Conservation (phyloP, 2,329 filamentous ascomycete genomes). For the Elsinoe fawcettii region DNA sequence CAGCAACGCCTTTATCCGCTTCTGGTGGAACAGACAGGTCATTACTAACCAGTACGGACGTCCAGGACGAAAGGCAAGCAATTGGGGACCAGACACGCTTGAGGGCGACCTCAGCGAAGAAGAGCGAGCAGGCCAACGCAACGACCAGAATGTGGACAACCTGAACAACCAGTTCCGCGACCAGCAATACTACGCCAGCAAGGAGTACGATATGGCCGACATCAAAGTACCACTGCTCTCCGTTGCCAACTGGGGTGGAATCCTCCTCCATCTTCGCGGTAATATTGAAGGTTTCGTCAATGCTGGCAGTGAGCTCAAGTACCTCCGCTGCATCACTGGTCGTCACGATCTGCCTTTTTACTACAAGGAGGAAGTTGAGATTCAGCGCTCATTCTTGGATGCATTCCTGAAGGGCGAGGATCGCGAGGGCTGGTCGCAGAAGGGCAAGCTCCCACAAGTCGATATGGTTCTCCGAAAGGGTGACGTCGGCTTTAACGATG, state of each 20-base stretch:
- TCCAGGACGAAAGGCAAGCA: slow-evolving; percentile 36
- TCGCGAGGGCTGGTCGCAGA: slow-evolving; percentile 47
- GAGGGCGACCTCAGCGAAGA: slow-evolving; percentile 52
- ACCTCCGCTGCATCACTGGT: slow-evolving; percentile 59
- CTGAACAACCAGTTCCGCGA: slow-evolving; percentile 49
- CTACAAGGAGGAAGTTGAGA: slow-evolving; percentile 57
- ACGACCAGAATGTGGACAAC: slow-evolving; percentile 33
- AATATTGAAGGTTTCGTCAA: slow-evolving; percentile 58
- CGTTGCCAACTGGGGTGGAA: slow-evolving; percentile 64
- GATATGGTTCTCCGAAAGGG: slow-evolving; percentile 55
- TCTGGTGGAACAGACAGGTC: slow-evolving; percentile 63
- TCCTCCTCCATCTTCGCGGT: slow-evolving; percentile 58
- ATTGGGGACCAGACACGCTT: slow-evolving; percentile 48
- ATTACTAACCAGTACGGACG: slow-evolving; percentile 60
- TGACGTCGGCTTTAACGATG: slow-evolving; percentile 56
- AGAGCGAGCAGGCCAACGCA: slow-evolving; percentile 41
- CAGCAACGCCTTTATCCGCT: slow-evolving; percentile 41
- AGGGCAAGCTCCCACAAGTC: slow-evolving; percentile 52
- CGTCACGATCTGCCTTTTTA: slow-evolving; percentile 65
- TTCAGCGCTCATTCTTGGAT: slow-evolving; percentile 59
- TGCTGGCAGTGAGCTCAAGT: slow-evolving; percentile 58
- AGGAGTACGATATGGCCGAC: slow-evolving; percentile 56
- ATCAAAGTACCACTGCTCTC: slow-evolving; percentile 59
- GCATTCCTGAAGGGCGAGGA: slow-evolving; percentile 63
- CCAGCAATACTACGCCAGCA: slow-evolving; percentile 54